Base-by-base conservation (phyloP, 2,329 filamentous ascomycete genomes). In the Lachnellula subtilissima region DNA sequence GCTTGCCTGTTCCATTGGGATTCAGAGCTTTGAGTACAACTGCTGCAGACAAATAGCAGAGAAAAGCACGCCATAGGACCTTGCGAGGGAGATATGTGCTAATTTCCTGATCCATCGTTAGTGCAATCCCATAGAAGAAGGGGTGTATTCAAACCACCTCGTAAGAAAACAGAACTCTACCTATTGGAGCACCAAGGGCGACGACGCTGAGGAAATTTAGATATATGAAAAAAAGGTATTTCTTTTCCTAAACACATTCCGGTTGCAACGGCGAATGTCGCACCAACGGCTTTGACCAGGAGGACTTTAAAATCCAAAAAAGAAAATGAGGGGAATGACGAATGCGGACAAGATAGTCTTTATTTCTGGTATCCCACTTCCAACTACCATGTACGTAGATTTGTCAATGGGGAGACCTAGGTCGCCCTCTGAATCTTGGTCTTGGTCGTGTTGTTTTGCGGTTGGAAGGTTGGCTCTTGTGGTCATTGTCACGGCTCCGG, bases 181-280 rank as follows among this genome's bases (percentile, higher is more conserved):
- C 82, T 51, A 85, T 83, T 0, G 81, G 82, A 14, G 81, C 81
- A 7, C 82, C 81, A 61, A 84, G 85, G 0, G 81, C 81, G 1
- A 84, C 81, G 35, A 84, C 81, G 35, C 77, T 79, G 25, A 85
- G 61, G 0, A 61, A 80, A 83, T 2, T 81, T 81, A 0, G 78
- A 80, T 37, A 84, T 84, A 65, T 84, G 81, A 1, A 85, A 80
- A 60, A 84, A 84, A 0, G 81, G 81, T 0, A 82, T 81, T 74
- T 85, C 81, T 69, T 85, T 84, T 0, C 82, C 82, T 4, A 85
- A 68, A 62, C 78, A 83, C 78, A 84, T 80, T 14, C 80, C 80
- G 1, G 80, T 81, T 0, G 79, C 75, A 1, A 85, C 81, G 0
- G 81, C 81, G 60, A 84, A 83, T 5, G 79, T 70, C 2, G 80